Conservation (phyloP, 768 basidiomycete genomes). For the Termitomyces sp. region DNA sequence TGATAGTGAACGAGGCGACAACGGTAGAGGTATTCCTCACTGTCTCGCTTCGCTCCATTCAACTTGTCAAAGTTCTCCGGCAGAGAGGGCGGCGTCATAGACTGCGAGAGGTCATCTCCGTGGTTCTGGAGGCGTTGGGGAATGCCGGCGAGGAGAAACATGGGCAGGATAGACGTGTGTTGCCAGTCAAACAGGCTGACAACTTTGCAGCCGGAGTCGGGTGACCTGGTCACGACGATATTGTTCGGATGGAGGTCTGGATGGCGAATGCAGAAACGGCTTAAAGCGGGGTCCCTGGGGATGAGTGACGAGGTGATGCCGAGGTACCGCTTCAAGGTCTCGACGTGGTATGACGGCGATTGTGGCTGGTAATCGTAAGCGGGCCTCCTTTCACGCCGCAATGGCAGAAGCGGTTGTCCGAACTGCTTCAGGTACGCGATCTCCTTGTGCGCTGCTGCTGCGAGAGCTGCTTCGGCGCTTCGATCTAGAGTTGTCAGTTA, state of each 20-base stretch:
- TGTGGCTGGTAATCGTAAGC: background rate
- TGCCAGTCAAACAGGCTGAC: background rate
- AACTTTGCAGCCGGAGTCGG: background rate
- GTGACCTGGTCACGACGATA: background rate
- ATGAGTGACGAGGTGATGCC: background rate
- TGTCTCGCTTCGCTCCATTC: background rate
- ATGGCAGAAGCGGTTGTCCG: conserved; percentile 41
- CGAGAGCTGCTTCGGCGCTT: conserved; percentile 35
- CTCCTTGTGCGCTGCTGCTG: conserved; percentile 24
- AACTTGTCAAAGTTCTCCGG: background rate
- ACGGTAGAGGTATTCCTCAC: background rate
- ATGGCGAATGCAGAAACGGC: background rate
- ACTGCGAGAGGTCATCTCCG: background rate
- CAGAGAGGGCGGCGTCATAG: background rate
- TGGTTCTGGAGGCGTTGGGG: background rate
- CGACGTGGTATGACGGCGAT: background rate
- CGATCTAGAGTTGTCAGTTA: conserved; percentile 32
- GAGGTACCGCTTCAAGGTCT: background rate
- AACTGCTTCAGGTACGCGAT: conserved; percentile 41
- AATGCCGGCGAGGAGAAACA: background rate
- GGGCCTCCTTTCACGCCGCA: conserved; percentile 18
- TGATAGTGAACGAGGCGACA: background rate
- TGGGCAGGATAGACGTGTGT: background rate
- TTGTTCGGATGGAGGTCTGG: background rate
- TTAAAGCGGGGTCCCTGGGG: background rate